phyloP scores from a whole-genome alignment of 768 basidiomycete genomes.

The Amanita molliuscula region DNA sequence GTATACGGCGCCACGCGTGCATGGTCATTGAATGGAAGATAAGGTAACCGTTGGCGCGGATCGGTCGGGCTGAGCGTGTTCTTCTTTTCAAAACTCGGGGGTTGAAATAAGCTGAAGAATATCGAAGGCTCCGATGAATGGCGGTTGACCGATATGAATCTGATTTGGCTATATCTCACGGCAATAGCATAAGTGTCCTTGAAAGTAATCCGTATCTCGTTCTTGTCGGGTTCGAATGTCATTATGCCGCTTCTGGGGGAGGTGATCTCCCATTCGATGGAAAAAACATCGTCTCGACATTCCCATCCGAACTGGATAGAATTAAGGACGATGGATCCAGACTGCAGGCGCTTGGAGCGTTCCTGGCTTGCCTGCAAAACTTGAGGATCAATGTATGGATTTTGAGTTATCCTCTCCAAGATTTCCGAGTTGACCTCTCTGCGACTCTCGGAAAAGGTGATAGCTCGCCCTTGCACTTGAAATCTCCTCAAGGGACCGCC shows the following conservation, averaged over 20 bases:
- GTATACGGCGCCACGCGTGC: constrained; percentile 36
- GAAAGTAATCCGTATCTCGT: constrained; percentile 33
- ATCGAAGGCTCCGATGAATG: constrained; percentile 26
- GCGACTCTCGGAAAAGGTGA: constrained; percentile 22
- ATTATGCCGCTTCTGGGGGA: constrained; percentile 19
- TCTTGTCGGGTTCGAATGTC: constrained; percentile 29
- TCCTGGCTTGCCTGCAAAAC: constrained; percentile 23
- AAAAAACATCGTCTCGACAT: constrained; percentile 47
- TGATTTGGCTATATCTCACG: constrained; percentile 35
- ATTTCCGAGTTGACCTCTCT: constrained; percentile 19
- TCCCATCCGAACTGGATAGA: constrained; percentile 51
- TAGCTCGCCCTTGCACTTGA: constrained; percentile 18
- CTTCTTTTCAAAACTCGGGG: constrained; percentile 28
- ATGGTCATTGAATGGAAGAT: constrained; percentile 31
- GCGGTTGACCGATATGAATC: constrained; percentile 23
- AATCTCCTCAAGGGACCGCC: constrained; percentile 18
- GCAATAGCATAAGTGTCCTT: constrained; percentile 23
- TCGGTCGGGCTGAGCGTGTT: constrained; percentile 12
- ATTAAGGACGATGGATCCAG: constrained; percentile 19
- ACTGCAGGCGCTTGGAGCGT: constrained; percentile 19
- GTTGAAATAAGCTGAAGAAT: constrained; percentile 29
- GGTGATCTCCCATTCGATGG: constrained; percentile 43
- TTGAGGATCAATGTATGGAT: constrained; percentile 33
- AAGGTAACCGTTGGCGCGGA: constrained; percentile 25
- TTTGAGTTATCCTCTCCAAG: constrained; percentile 24